A percentile compares a stretch with the other conserved stretches of the same genome.
Evolutionary conservation across 495 filamentous ascomycete genomes (phyloP).

Genomic region (Penicillium coprophilum): DNA sequence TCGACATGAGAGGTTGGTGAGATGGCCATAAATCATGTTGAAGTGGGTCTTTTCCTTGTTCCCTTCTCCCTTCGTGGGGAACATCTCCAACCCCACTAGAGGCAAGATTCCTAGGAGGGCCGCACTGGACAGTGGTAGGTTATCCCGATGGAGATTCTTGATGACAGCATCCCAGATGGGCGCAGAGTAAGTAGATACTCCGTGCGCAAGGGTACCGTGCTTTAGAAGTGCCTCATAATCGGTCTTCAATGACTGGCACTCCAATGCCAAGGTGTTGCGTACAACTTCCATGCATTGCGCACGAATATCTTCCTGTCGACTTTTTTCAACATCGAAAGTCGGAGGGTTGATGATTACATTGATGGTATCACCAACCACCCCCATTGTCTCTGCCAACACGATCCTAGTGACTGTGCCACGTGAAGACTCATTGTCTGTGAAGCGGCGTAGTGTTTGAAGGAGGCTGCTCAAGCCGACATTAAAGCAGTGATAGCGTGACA

Average conservation of each 20-base stretch:
- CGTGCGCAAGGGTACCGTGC: slow-evolving; percentile 61
- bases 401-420: slow-evolving; percentile 52
- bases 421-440: slow-evolving; percentile 51
- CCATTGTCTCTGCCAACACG: slow-evolving; percentile 54
- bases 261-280: slow-evolving; percentile 67
- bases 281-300: slow-evolving; percentile 61
- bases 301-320: slow-evolving; percentile 36
- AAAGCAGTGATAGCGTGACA: slow-evolving; percentile 52
- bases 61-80: slow-evolving; percentile 53
- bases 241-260: slow-evolving; percentile 69
- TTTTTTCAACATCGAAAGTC: slow-evolving; percentile 40
- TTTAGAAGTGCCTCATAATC: slow-evolving; percentile 67
- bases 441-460: slow-evolving; percentile 51
- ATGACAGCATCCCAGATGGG: slow-evolving; percentile 76
- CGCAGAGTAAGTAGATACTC: slow-evolving; percentile 61
- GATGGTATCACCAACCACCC: slow-evolving; percentile 50
- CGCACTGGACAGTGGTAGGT: slow-evolving; percentile 63
- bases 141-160: slow-evolving; percentile 61
- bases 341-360: slow-evolving; percentile 43
- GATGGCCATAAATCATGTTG: slow-evolving; percentile 68
- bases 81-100: slow-evolving; percentile 70
- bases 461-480: slow-evolving; percentile 50
- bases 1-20: slow-evolving; percentile 65
- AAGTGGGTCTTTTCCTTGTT: slow-evolving; percentile 61
- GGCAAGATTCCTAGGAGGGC: slow-evolving; percentile 68